These are phyloP conservation scores for Aspergillus nidulans DNA, from an alignment of 495 filamentous ascomycete species.

Conservation along the genomic window DNA sequence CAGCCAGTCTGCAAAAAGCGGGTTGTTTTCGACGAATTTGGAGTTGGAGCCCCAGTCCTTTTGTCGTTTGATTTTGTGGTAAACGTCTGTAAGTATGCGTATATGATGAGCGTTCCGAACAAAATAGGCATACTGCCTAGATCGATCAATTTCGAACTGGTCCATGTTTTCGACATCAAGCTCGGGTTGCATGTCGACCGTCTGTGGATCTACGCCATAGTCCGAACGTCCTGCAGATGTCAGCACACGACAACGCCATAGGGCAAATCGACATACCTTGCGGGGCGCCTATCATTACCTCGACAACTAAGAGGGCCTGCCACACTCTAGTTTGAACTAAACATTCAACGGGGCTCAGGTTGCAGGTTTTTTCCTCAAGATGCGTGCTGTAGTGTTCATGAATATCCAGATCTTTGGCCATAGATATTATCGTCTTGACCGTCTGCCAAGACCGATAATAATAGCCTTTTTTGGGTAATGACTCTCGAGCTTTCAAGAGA, in stretches of 20 bases:
- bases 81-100: constrained; percentile 68
- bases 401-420: constrained; percentile 89
- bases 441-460: constrained; percentile 99
- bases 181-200: constrained; percentile 71
- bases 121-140: constrained; percentile 79
- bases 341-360: constrained; percentile 67
- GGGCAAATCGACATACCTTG: constrained; percentile 60
- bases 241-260: constrained; percentile 10
- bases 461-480: constrained; percentile 87
- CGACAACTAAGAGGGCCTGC: constrained; percentile 82
- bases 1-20: constrained; percentile 69
- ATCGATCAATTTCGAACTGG: constrained; percentile 69
- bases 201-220: constrained; percentile 67
- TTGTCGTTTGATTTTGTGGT: constrained; percentile 72
- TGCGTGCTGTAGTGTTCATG: constrained; percentile 83
- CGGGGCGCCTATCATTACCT: constrained; percentile 90
- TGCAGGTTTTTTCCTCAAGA: constrained; percentile 64
- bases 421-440: constrained; percentile 82
- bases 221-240: constrained; percentile 69
- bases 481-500: constrained; percentile 85
- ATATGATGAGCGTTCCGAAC: constrained; percentile 73
- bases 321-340: constrained; percentile 81
- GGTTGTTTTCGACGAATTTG: constrained; percentile 72
- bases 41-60: constrained; percentile 90
- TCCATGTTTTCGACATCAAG: constrained; percentile 63